Evolutionary conservation across 306 rosid genomes (phyloP), one percentile per base, ranked within the genome.

Genomic region (Gynostemma pentaphyllum): DNA sequence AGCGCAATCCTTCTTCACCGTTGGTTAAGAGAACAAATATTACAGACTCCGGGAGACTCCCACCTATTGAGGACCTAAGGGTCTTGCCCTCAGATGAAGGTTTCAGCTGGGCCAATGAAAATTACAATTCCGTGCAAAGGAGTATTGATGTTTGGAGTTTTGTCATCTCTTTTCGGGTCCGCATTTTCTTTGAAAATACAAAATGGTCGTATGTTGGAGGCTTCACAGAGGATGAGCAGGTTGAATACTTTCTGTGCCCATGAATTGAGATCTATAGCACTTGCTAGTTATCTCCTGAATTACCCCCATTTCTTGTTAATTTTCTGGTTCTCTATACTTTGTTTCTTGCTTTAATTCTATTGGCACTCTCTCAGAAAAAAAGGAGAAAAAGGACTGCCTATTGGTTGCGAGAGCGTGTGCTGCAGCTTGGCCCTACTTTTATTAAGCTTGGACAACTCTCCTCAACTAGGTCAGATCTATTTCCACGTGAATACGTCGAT

Each of bases 381-480:
- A 77, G 95, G 74, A 78, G 86, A 76, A 63, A 28, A 45, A 83
- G 81, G 72, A 90, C 94, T 9, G 97, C 95, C 26, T 75, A 90
- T 46, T 90, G 97, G 97, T 74, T 90, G 39, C 79, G 94, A 71
- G 97, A 90, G 68, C 4, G 79, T 45, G 95, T 87, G 66, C 73
- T 90, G 74, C 97, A 90, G 79, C 94, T 90, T 41, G 97, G 97
- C 28, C 97, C 97, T 28, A 90, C 96, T 8, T 88, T 88, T 75
- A 90, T 90, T 72, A 90, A 90, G 71, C 91, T 91, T 41, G 97
- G 97, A 67, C 96, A 91, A 74, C 73, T 91, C 69, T 91, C 95
- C 23, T 91, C 96, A 59, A 91, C 97, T 45, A 81, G 97, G 65
- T 91, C 95, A 14, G 96, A 91, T 80, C 78, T 90, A 22, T 90